These are phyloP conservation scores for Apostasia shenzhenica DNA, from an alignment of 106 monocot genomes.

Conservation along the genomic window DNA sequence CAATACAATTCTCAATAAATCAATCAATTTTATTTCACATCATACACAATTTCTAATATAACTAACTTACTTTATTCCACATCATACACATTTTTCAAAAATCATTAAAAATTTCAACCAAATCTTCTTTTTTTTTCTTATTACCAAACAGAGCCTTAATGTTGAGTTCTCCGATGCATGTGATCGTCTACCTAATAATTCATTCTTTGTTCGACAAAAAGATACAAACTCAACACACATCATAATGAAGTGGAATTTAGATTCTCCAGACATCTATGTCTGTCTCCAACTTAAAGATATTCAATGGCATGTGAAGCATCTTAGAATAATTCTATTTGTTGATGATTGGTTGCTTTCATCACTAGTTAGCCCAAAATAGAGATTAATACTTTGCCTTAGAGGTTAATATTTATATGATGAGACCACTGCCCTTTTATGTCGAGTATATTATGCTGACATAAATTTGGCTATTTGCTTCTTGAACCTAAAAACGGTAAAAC, in stretches of 20 bases:
- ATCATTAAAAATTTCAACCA: background rate
- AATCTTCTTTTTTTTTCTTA: no score
- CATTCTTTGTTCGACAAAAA: background rate
- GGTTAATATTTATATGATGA: background rate
- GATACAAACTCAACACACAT: background rate
- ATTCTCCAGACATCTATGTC: background rate
- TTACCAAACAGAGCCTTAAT: no score
- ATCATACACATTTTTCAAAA: background rate
- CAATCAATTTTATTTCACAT: no score
- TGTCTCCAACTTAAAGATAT: background rate
- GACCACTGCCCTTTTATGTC: background rate
- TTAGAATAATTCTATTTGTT: background rate
- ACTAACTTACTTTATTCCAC: no score
- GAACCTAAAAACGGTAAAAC: background rate
- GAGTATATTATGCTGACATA: background rate
- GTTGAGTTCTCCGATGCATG: no score
- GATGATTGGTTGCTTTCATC: conserved; percentile 3
- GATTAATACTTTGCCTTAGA: background rate
- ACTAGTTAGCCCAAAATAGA: background rate
- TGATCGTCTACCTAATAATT: no score
- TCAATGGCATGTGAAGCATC: background rate
- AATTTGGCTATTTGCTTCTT: background rate
- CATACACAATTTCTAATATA: no score
- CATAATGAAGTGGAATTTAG: background rate
- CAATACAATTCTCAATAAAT: no score